phyloP scores from a whole-genome alignment of 2,329 filamentous ascomycete species.

The Botrytis paeoniae region DNA sequence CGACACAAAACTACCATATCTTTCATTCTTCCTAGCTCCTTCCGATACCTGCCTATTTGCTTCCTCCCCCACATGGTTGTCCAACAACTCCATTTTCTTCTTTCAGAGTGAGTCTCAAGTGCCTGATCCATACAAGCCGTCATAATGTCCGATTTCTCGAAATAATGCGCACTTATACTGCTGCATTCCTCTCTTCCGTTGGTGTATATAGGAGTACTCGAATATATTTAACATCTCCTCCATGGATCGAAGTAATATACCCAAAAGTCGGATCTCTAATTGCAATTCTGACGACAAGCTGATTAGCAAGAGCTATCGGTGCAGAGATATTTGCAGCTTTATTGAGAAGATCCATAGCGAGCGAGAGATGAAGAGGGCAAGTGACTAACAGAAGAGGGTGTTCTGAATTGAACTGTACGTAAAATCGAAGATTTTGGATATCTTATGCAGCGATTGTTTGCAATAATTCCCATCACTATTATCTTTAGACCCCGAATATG shows the following conservation, averaged over 20 bases:
- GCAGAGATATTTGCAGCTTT: neutral
- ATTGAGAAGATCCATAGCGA: conserved; percentile 52
- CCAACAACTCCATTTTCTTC: neutral
- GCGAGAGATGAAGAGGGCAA: neutral
- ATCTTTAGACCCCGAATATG: neutral
- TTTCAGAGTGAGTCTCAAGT: neutral
- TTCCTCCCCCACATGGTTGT: neutral
- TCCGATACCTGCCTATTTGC: neutral
- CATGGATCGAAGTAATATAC: neutral
- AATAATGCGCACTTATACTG: neutral
- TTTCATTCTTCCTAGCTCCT: neutral
- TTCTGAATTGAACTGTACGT: neutral
- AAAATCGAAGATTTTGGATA: neutral
- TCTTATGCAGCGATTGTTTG: neutral
- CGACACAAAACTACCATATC: neutral
- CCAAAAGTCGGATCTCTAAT: neutral
- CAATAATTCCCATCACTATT: neutral
- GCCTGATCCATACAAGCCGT: no score
- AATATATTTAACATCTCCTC: neutral
- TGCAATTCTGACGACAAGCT: neutral
- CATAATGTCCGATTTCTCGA: no score
- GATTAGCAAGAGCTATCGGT: neutral
- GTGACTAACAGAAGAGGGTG: neutral
- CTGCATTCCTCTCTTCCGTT: neutral
- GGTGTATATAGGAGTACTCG: neutral